These are phyloP conservation scores for Lipomyces japonicus DNA, from an alignment of 805 yeast species.

Conservation along the genomic window DNA sequence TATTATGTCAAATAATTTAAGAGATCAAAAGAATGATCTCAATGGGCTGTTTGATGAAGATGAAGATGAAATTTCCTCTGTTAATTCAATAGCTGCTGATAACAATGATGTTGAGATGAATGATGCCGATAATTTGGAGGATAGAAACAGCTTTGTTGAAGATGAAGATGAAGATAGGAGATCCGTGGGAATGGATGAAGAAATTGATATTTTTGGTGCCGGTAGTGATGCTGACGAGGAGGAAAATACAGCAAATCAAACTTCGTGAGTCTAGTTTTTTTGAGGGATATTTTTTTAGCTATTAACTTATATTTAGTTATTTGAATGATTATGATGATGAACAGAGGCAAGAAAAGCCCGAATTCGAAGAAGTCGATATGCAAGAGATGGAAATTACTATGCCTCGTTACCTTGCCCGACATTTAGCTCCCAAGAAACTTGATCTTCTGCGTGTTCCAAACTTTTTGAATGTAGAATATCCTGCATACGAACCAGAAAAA, in stretches of 20 bases:
- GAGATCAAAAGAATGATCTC: conserved; percentile 11
- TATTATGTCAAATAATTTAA: too few species aligned
- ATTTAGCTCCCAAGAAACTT: conserved; percentile 35
- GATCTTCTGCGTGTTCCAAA: conserved; percentile 70
- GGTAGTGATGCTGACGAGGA: background rate
- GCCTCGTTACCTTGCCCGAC: conserved; percentile 37
- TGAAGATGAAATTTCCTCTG: conserved; percentile 10
- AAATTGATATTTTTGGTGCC: background rate
- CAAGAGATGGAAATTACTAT: conserved; percentile 36
- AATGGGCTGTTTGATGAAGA: conserved; percentile 31
- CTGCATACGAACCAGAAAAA: conserved; percentile 73
- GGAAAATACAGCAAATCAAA: background rate
- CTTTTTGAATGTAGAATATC: conserved; percentile 75
- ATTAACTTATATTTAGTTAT: conserved; percentile 4
- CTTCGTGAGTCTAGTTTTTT: background rate
- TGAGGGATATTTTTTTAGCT: background rate
- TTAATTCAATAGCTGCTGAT: conserved; percentile 11
- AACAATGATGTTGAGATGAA: conserved; percentile 23
- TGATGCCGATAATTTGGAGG: conserved; percentile 12
- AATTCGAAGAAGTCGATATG: conserved; percentile 31
- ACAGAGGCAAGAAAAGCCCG: conserved; percentile 26
- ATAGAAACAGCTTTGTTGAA: conserved; percentile 2
- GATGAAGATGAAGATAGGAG: conserved; percentile 21
- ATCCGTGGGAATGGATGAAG: conserved; percentile 9
- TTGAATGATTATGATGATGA: background rate